These are phyloP conservation scores for Fusarium camptoceras DNA, from an alignment of 2,329 filamentous ascomycete genomes.

Conservation along the genomic window DNA sequence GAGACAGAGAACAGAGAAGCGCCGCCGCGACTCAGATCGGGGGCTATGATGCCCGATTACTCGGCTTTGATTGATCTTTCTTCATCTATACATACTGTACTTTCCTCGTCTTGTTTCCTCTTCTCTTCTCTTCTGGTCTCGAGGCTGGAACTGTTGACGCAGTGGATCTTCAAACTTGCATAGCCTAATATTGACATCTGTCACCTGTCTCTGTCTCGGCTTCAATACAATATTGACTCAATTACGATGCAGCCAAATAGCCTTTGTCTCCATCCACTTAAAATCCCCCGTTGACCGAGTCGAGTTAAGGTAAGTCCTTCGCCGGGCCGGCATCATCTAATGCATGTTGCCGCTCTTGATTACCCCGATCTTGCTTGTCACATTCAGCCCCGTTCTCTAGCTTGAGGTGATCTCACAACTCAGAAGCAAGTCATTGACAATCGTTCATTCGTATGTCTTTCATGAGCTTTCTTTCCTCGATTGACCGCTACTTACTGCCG, in stretches of 20 bases:
- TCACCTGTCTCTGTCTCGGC: neutral
- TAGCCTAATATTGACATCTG: neutral
- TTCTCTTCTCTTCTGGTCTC: conserved; percentile 4
- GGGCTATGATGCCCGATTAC: neutral
- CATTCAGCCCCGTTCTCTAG: conserved; percentile 11
- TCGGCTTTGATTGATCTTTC: neutral
- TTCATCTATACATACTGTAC: neutral
- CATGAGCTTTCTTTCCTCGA: conserved; percentile 21
- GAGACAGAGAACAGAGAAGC: conserved; percentile 17
- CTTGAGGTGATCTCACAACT: conserved; percentile 10
- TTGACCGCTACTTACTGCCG: conserved; percentile 35
- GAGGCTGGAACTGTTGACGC: conserved; percentile 6
- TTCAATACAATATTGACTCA: conserved; percentile 1
- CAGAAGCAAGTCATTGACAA: neutral
- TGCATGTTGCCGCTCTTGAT: conserved; percentile 4
- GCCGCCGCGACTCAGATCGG: conserved; percentile 2
- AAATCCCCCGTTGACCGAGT: conserved; percentile 1
- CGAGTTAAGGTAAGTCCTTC: neutral
- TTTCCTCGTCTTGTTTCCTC: neutral
- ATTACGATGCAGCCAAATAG: conserved; percentile 8
- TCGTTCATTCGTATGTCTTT: neutral
- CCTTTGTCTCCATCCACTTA: neutral
- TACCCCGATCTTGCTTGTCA: conserved; percentile 8
- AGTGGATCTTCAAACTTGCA: conserved; percentile 14
- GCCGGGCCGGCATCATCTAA: conserved; percentile 6